phyloP scores from a whole-genome alignment of 441 rosid genomes.

The Flueggea neowawraea region DNA sequence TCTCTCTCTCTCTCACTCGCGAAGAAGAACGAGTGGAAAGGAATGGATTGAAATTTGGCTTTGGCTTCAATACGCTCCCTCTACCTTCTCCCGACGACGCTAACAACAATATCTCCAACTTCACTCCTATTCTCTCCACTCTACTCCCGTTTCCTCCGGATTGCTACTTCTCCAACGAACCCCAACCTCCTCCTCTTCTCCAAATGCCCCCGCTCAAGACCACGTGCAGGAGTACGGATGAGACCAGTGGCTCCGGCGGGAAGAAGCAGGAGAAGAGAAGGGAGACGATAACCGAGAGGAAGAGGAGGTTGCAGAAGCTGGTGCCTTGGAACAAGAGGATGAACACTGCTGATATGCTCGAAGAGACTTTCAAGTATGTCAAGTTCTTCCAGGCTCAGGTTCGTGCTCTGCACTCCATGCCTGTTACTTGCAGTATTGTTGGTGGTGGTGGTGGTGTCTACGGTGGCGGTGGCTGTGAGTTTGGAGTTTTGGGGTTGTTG shows the following conservation, averaged over 20 bases:
- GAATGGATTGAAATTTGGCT: too few species aligned
- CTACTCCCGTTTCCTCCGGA: too few species aligned
- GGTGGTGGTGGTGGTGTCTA: conserved; percentile 1
- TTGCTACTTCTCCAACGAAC: too few species aligned
- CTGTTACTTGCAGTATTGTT: conserved; percentile 23
- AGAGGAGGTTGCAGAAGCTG: conserved; percentile 55
- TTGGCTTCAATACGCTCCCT: too few species aligned
- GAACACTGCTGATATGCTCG: conserved; percentile 73
- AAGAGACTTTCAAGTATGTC: conserved; percentile 64
- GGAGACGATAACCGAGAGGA: conserved; percentile 63
- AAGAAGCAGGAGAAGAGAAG: conserved; percentile 30
- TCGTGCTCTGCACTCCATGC: conserved; percentile 53
- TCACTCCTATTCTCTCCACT: too few species aligned
- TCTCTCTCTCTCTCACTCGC: too few species aligned
- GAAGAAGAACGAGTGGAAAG: too few species aligned
- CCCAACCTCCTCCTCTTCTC: too few species aligned
- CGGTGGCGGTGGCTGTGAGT: neutral
- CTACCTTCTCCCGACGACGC: too few species aligned
- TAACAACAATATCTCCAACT: too few species aligned
- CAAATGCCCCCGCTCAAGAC: too few species aligned
- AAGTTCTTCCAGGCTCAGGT: conserved; percentile 77
- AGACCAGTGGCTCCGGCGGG: neutral
- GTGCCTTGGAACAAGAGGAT: conserved; percentile 70
- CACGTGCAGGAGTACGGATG: too few species aligned
- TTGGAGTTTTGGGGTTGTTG: conserved; percentile 22